These are phyloP conservation scores for Aethionema arabicum DNA, from an alignment of 345 rosid species.

Conservation along the genomic window DNA sequence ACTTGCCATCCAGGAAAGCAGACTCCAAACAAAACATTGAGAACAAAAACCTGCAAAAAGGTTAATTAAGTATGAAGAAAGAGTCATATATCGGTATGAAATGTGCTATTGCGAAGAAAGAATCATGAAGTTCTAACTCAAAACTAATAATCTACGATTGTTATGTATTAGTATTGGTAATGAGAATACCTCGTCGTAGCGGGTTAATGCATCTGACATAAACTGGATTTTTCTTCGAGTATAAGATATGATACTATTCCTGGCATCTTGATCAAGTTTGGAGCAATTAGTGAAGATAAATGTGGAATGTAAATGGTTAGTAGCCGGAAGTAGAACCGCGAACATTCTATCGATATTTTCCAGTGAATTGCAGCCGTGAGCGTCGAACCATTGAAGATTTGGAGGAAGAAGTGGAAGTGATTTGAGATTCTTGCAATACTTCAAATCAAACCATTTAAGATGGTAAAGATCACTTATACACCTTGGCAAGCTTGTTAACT, in stretches of 20 bases:
- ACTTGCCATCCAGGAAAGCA: constrained; percentile 29
- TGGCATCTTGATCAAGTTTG: constrained; percentile 21
- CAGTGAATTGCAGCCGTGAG: constrained; percentile 28
- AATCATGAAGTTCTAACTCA: too few relatives aligned
- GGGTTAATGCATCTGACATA: constrained; percentile 15
- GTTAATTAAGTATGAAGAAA: background rate
- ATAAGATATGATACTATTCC: constrained; percentile 14
- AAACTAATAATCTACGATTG: too few relatives aligned
- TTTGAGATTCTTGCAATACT: constrained; percentile 7
- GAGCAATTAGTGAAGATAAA: constrained; percentile 26
- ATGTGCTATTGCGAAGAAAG: background rate
- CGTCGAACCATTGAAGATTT: constrained; percentile 27
- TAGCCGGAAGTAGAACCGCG: constrained; percentile 10
- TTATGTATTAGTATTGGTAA: too few relatives aligned
- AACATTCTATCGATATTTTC: background rate
- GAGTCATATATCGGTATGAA: background rate
- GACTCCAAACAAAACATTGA: constrained; percentile 16
- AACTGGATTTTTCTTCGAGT: constrained; percentile 17
- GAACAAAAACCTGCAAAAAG: constrained; percentile 12
- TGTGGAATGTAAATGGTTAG: constrained; percentile 19
- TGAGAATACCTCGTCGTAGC: constrained; percentile 25
- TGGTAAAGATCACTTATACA: constrained; percentile 17
- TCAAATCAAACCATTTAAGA: constrained; percentile 31
- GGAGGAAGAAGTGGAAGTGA: constrained; percentile 28
- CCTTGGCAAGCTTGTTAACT: background rate